Conservation (phyloP, 768 basidiomycete genomes). For the Scleroderma citrinum region DNA sequence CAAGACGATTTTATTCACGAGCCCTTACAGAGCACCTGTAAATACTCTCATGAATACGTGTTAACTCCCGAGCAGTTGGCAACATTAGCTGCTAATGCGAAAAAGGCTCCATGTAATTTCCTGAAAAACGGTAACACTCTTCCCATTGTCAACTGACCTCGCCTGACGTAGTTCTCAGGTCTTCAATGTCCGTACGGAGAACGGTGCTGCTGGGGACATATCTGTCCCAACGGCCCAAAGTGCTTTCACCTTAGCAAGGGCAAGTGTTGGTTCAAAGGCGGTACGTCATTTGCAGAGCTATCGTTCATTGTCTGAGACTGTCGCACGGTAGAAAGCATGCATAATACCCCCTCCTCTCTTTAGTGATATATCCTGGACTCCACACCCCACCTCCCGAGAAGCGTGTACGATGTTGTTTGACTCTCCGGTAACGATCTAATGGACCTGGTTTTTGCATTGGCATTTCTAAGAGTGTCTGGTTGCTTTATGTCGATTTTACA, state of each 20-base stretch:
- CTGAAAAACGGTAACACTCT: constrained; percentile 68
- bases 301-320: background rate
- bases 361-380: constrained; percentile 14
- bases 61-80: constrained; percentile 67
- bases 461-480: constrained; percentile 19
- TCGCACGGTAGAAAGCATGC: constrained; percentile 37
- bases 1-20: constrained; percentile 10
- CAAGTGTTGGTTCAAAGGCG: constrained; percentile 85
- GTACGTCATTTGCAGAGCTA: constrained; percentile 25
- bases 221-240: constrained; percentile 72
- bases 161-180: constrained; percentile 33
- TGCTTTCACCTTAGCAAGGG: constrained; percentile 68
- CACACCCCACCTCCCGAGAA: background rate
- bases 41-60: constrained; percentile 78
- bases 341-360: constrained; percentile 17
- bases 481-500: constrained; percentile 2
- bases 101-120: constrained; percentile 84
- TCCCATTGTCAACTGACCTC: background rate
- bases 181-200: constrained; percentile 71
- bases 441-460: constrained; percentile 10
- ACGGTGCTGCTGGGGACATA: constrained; percentile 78
- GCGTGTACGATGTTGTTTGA: constrained; percentile 6
- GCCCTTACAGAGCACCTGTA: constrained; percentile 54
- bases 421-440: background rate
- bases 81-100: constrained; percentile 67